Base-by-base conservation (phyloP, 352 stramenopile species). In the Phytophthora colocasiae region DNA sequence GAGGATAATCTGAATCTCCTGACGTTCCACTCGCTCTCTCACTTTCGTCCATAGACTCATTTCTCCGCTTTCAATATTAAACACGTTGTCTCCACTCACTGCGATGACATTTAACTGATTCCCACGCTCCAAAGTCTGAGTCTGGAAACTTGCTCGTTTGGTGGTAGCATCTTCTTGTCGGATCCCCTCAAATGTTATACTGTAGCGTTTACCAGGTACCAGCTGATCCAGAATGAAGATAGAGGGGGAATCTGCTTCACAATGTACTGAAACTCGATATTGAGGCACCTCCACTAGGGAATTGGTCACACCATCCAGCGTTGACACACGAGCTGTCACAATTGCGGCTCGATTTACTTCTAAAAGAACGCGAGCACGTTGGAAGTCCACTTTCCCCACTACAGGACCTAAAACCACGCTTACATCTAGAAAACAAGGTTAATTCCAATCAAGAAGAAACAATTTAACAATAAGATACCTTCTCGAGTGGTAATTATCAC, bases 371-470 rank as follows among this genome's bases (percentile, higher is more conserved):
- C 82, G 70, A 38, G 84, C 85, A 0, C 56, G 67, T 19, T 78
- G 49, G 11, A 63, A 71, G 26, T 83, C 80, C 31, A 94, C 81
- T 66, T 75, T 83, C 14, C 85, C 87, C 8, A 95, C 73, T 0
- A 95, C 85, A 0, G 87, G 87, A 0, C 84, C 84, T 6, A 93
- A 34, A 9, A 83, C 50, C n/a, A 93, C 82, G 12, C 69, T 73
- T 1, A 90, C 82, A 24, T 70, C 77, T 88, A 10, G 8, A 36
- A 36, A 36, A 36, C 31, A 12, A 36, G 31, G 31, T 36, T 1
- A 36, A 36, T 36, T 36, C 14, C 31, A 10, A 2, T 4, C 9
- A 3, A 12, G 2, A 36, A 14, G 31, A 12, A 36, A 36, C 31
- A 36, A 36, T 12, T 36, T 36, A 36, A 36, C 31, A 34, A 11